These are phyloP conservation scores for Blastobotrys ciferrii DNA, from an alignment of 1,139 yeast species.

Conservation along the genomic window DNA sequence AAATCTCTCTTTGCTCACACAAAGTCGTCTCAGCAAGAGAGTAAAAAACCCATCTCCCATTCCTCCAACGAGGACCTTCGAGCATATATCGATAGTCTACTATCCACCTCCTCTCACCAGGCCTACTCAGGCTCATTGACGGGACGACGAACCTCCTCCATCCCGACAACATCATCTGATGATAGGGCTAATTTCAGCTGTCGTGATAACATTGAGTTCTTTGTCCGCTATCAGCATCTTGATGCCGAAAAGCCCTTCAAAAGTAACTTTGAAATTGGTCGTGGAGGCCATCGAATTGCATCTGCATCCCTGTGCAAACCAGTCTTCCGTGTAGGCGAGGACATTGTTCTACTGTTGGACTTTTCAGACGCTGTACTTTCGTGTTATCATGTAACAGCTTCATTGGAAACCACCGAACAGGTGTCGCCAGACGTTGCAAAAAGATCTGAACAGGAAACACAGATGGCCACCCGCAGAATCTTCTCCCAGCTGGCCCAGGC, in stretches of 20 bases:
- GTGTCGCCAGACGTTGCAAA: constrained; percentile 23
- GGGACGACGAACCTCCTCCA: constrained; percentile 1
- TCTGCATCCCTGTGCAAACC: constrained; percentile 38
- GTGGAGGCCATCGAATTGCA: constrained; percentile 35
- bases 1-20: constrained; percentile 7
- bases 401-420: constrained; percentile 39
- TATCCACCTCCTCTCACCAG: not conserved
- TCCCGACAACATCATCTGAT: not conserved
- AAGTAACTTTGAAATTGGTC: constrained; percentile 36
- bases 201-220: constrained; percentile 30
- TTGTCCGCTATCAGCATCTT: constrained; percentile 26
- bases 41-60: not conserved
- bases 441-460: constrained; percentile 16
- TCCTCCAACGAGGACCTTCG: constrained; percentile 1
- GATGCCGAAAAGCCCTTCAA: constrained; percentile 20
- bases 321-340: constrained; percentile 40
- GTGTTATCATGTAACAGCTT: constrained; percentile 40
- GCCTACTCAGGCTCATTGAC: not conserved
- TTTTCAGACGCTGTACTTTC: constrained; percentile 27
- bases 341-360: constrained; percentile 34
- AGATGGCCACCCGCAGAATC: constrained; percentile 21
- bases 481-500: constrained; percentile 26
- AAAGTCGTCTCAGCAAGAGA: not conserved
- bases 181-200: constrained; percentile 7
- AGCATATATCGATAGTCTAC: not conserved